A percentile compares a stretch with the other conserved stretches of the same genome.
Conservation (phyloP, 768 basidiomycete genomes). For the Astraeus odoratus region DNA sequence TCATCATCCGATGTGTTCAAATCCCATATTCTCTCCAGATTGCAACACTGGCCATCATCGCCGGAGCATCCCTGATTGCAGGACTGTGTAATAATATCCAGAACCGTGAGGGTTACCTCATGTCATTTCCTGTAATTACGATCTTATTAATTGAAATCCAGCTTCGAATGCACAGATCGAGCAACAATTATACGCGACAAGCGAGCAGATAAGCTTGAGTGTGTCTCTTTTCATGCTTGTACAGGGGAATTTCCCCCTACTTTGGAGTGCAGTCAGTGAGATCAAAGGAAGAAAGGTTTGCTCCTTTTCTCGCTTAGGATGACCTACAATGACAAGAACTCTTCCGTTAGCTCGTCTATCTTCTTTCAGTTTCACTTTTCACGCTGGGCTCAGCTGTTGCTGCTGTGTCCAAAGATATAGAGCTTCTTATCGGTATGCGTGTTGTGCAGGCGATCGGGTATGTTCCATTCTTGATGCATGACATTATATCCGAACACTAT, state of each 20-base stretch:
- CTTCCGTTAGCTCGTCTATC: constrained; percentile 42
- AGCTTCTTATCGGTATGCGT: constrained; percentile 59
- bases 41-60: constrained; percentile 16
- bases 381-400: constrained; percentile 51
- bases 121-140: background rate
- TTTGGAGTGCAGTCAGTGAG: constrained; percentile 35
- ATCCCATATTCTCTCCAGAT: constrained; percentile 7
- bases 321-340: background rate
- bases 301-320: background rate
- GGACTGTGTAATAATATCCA: constrained; percentile 23
- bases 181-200: constrained; percentile 51
- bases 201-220: constrained; percentile 57
- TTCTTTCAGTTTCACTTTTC: constrained; percentile 46
- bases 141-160: constrained; percentile 19
- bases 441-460: constrained; percentile 60
- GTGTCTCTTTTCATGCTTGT: constrained; percentile 66
- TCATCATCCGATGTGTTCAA: background rate
- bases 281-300: constrained; percentile 67
- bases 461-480: constrained; percentile 7
- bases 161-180: constrained; percentile 66
- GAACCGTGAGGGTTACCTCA: constrained; percentile 17
- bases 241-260: constrained; percentile 46
- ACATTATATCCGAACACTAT: background rate
- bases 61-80: constrained; percentile 24
- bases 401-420: constrained; percentile 49